phyloP scores from a whole-genome alignment of 352 stramenopile species.

The Globisporangium mamillatum region DNA sequence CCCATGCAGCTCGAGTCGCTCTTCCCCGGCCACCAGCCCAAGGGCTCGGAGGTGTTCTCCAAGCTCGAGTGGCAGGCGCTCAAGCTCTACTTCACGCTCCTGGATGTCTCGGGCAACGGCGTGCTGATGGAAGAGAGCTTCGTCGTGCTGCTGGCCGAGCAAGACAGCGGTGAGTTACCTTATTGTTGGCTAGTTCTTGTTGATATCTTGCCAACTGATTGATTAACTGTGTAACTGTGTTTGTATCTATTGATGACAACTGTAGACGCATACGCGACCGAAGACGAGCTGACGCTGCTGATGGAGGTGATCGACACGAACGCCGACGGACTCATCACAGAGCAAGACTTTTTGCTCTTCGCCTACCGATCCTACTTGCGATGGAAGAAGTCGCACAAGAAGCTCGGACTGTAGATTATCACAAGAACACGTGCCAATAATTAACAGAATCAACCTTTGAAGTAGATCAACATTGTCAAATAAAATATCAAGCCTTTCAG shows the following conservation, averaged over 20 bases:
- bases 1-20: conserved; percentile 7
- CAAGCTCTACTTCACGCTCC: conserved; percentile 68
- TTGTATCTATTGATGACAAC: background rate
- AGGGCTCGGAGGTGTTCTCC: conserved; percentile 52
- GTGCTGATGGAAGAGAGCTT: conserved; percentile 82
- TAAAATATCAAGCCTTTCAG: background rate
- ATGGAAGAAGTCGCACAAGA: conserved; percentile 48
- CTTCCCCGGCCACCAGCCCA: conserved; percentile 19
- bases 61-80: conserved; percentile 71
- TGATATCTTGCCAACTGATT: background rate
- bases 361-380: conserved; percentile 67
- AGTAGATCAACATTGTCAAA: background rate
- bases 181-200: background rate
- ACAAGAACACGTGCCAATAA: no score
- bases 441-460: background rate
- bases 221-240: conserved; percentile 6
- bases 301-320: conserved; percentile 82
- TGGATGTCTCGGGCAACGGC: conserved; percentile 65
- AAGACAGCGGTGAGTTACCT: conserved; percentile 64
- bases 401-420: conserved; percentile 1
- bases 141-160: conserved; percentile 72
- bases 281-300: conserved; percentile 75
- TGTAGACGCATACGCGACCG: conserved; percentile 77
- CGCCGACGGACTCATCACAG: conserved; percentile 68
- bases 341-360: conserved; percentile 82